Evolutionary conservation across 129 eudicot species (phyloP).

Genomic region (Gnaphalium uliginosum): DNA sequence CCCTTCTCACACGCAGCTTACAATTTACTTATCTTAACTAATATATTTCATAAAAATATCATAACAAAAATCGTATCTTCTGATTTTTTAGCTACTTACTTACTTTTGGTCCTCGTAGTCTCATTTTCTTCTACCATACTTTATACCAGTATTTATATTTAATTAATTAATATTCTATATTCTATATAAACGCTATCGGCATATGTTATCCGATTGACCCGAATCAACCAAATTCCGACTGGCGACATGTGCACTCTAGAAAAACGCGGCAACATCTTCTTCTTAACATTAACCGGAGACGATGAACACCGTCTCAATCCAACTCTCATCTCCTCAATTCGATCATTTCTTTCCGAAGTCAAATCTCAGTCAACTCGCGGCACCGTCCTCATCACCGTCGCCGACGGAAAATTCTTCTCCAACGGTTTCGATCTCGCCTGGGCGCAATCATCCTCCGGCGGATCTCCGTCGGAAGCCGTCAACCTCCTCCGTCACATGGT

Average conservation of each 20-base stretch:
- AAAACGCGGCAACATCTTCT: slow-evolving; percentile 60
- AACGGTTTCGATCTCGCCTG: slow-evolving; percentile 76
- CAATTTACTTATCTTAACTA: too few relatives aligned
- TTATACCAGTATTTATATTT: too few relatives aligned
- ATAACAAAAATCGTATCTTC: too few relatives aligned
- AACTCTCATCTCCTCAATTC: slow-evolving; percentile 57
- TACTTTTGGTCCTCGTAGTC: too few relatives aligned
- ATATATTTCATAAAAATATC: too few relatives aligned
- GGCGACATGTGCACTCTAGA: slow-evolving; percentile 62
- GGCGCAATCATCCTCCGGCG: slow-evolving; percentile 58
- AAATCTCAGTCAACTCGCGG: slow-evolving; percentile 58
- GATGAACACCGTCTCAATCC: slow-evolving; percentile 79
- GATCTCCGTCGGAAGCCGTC: slow-evolving; percentile 33
- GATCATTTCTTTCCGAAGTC: slow-evolving; percentile 49
- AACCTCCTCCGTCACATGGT: slow-evolving; percentile 57
- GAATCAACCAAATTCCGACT: neutral
- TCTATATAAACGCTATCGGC: too few relatives aligned
- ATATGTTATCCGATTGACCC: too few relatives aligned
- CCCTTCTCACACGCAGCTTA: too few relatives aligned
- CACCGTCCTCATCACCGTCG: slow-evolving; percentile 59
- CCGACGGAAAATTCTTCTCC: slow-evolving; percentile 77
- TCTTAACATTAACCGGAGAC: slow-evolving; percentile 62
- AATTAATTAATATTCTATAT: too few relatives aligned
- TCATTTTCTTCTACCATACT: too few relatives aligned
- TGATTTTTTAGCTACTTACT: too few relatives aligned